A percentile compares a stretch with the other conserved stretches of the same genome.
Evolutionary conservation across 371 early-diverging fungal genomes (phyloP).

Genomic region (Apophysomyces sp.): DNA sequence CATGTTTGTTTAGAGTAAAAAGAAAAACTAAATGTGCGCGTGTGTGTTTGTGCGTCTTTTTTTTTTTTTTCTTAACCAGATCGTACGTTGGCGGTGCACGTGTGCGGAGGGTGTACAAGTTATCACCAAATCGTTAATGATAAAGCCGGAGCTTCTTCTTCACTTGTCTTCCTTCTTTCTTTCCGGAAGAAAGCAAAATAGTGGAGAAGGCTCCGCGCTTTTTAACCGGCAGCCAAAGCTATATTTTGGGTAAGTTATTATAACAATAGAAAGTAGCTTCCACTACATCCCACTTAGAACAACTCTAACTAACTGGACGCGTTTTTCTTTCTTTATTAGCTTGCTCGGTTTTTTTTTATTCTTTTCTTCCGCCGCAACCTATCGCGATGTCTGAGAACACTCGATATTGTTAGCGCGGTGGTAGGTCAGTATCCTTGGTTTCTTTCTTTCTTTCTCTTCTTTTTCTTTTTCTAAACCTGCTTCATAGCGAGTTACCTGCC

Average conservation of each 20-base stretch:
- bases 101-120: neutral
- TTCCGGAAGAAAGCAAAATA: neutral
- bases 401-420: neutral
- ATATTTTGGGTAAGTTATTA: too few species aligned
- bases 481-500: neutral
- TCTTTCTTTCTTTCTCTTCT: neutral
- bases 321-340: neutral
- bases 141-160: neutral
- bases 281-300: too few species aligned
- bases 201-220: too few species aligned
- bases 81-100: neutral
- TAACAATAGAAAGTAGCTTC: too few species aligned
- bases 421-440: neutral
- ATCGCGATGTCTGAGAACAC: neutral
- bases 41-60: too few species aligned
- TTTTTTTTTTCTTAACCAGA: neutral
- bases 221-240: too few species aligned
- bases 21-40: too few species aligned
- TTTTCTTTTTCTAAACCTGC: neutral
- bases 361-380: neutral
- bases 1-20: too few species aligned
- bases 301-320: neutral
- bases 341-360: neutral
- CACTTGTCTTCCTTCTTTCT: neutral
- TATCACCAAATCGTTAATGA: neutral